Conservation (phyloP, 768 basidiomycete genomes). For the Termitomyces heimii region DNA sequence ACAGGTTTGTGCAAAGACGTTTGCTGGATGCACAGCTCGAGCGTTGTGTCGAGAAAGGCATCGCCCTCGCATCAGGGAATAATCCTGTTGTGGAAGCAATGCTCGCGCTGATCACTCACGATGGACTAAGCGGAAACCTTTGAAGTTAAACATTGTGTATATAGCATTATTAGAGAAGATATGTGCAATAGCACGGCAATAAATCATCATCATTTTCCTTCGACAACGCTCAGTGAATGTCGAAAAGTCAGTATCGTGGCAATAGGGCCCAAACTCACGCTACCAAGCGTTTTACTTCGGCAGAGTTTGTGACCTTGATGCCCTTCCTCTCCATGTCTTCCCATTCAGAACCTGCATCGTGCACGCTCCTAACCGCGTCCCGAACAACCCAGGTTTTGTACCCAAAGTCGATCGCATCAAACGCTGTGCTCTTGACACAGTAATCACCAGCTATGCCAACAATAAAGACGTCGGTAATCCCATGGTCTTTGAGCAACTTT, state of each 20-base stretch:
- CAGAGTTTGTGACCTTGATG: conserved; percentile 23
- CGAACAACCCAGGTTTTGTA: conserved; percentile 46
- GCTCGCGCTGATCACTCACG: conserved; percentile 20
- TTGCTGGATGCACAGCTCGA: conserved; percentile 66
- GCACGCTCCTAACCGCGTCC: conserved; percentile 43
- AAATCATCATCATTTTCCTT: neutral
- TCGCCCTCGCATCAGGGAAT: conserved; percentile 37
- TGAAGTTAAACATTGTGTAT: neutral
- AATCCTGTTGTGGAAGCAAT: conserved; percentile 45
- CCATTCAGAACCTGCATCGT: conserved; percentile 26
- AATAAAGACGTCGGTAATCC: conserved; percentile 54
- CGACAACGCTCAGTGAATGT: neutral
- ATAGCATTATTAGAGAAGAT: neutral
- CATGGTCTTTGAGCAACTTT: conserved; percentile 29
- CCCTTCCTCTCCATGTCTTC: conserved; percentile 29
- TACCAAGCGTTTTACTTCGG: conserved; percentile 22
- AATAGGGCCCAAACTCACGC: neutral
- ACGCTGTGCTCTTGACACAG: conserved; percentile 60
- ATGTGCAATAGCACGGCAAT: neutral
- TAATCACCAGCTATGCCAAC: conserved; percentile 74
- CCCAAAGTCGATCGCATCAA: conserved; percentile 44
- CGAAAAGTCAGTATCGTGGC: neutral
- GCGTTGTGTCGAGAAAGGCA: conserved; percentile 60
- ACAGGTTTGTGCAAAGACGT: conserved; percentile 35
- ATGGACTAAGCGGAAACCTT: conserved; percentile 13